Base-by-base conservation (phyloP, 768 basidiomycete species). In the Auricularia sp. region DNA sequence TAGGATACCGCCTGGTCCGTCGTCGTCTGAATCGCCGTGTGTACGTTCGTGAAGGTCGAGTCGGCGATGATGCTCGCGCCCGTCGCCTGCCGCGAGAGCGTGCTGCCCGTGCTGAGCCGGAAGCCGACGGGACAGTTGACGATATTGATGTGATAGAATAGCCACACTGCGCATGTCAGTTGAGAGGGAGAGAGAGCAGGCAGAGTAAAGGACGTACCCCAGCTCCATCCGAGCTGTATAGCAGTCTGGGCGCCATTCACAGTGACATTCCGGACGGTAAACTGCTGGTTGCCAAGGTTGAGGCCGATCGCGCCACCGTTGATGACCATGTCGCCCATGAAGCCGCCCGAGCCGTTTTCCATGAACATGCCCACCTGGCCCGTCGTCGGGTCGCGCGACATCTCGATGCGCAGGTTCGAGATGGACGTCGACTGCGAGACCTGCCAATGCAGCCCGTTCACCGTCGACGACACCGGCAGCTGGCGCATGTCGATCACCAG, bases 201-300 rank as follows among this genome's bases (percentile, higher is more conserved):
- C 39, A 42, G 39, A 7, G 39, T 14, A 14, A 59, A 29, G 21
- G 34, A 59, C 56, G 11, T 33, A 59, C 82, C 75, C 75, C 75
- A 75, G 44, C 71, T 71, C 74, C 74, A 75, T 29, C 66, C 35
- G 8, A 66, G 68, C 67, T 66, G 65, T 72, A 68, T 66, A 44
- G 76, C 76, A 33, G 24, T 33, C 56, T 79, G 73, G 34, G 84
- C 82, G 67, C 84, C 81, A 68, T 83, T 85, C 66, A 85, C 72
- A 1, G 82, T 84, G 63, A 85, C 69, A 66, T 86, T 86, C 2
- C 84, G 78, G 7, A 85, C 80, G 1, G 82, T 85, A 67, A 86
- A 86, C 56, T 92, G 90, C 74, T 92, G 90, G 69, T 91, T 92
- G 61, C 90, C 90, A 61, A 59, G 29, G 56, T 59, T 59, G 24